Evolutionary conservation across 1,284 basidiomycete genomes (phyloP), one percentile per base, ranked within the genome.

Genomic region (Marasmius tenuissimus): DNA sequence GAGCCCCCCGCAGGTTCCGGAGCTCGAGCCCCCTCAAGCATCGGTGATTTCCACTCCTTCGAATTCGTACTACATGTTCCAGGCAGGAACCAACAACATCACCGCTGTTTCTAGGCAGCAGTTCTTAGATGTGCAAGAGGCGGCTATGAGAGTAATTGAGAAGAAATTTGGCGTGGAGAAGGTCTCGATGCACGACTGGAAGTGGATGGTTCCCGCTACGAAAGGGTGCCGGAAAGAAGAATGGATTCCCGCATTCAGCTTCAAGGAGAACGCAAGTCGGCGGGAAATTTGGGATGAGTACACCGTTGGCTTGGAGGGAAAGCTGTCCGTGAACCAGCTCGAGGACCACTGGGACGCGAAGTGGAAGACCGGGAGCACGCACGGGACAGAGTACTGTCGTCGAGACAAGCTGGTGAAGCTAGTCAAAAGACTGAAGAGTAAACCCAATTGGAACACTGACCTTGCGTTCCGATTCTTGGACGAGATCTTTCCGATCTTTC

Each of bases 211-310:
- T 40, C 39, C 39, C 39, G 16, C 39, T 40, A 16, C 39, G 9
- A 40, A 40, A 40, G 39, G 39, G 9, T 40, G 9, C 2, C 39
- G 49, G 22, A 20, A 58, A 11, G 37, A 65, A 12, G 63, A 61
- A 10, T 69, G 65, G 61, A 59, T 67, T 16, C 68, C 66, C 0
- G 18, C 49, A n/a, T 68, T 66, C 27, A 34, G 61, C 1, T 58
- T 45, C 54, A 62, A 22, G 50, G 27, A 50, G 1, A 47, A 57
- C 3, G 22, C 56, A 35, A 62, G 61, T n/a, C 47, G 68, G n/a
- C 57, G 61, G 0, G 64, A 69, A 4, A 48, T 69, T 48, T 70
- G 66, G 67, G 63, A 42, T 11, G 69, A 70, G 49, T 63, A 63
- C 37, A 18, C 27, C 1, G 52, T 55, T 40, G 69, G 69, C 5